Base-by-base conservation (phyloP, 2,329 filamentous ascomycete species). In the Aspergillus sp. region DNA sequence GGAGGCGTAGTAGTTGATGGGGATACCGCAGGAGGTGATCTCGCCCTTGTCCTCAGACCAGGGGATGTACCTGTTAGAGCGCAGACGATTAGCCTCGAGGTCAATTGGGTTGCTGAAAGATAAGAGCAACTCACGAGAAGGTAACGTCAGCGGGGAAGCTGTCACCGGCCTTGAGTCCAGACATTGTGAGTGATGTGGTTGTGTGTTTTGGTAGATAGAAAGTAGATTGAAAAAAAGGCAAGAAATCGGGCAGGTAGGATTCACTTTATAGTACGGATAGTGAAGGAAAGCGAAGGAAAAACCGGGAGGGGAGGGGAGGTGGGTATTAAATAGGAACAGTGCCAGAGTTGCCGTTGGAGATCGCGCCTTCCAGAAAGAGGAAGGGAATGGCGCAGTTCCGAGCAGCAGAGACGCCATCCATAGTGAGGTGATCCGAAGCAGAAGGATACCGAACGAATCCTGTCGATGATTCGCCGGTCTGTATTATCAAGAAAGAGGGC, bases 121-220 rank as follows among this genome's bases (percentile, higher is more conserved):
- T 45, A 44, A 40, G 52, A 52, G 33, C 50, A 41, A 77, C 83
- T 69, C 77, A 88, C 86, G 82, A 82, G 83, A 97, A 97, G 76
- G 82, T 82, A 61, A 96, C 88, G 68, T 84, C 89, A 67, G 87
- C 80, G 66, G 93, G 93, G 83, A 98, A 93, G 74, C 81, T 81
- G 76, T 96, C 91, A 72, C 93, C 93, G 73, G 84, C 84, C 76
- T 93, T 87, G 77, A 95, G 84, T 75, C 83, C 83, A 79, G 88
- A 75, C 84, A 87, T 87, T 71, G 65, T 78, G 68, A 59, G 40
- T 33, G 44, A 39, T 55, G 56, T 62, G 47, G 35, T 55, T 52
- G 48, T 57, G 46, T 52, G 41, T 47, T 52, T 17, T 58, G 48
- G 55, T 47, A 52, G 46, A 53, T 45, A 46, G 41, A 49, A 46